phyloP scores from a whole-genome alignment of 805 yeast genomes.

The Myxozyma lipomycoides region DNA sequence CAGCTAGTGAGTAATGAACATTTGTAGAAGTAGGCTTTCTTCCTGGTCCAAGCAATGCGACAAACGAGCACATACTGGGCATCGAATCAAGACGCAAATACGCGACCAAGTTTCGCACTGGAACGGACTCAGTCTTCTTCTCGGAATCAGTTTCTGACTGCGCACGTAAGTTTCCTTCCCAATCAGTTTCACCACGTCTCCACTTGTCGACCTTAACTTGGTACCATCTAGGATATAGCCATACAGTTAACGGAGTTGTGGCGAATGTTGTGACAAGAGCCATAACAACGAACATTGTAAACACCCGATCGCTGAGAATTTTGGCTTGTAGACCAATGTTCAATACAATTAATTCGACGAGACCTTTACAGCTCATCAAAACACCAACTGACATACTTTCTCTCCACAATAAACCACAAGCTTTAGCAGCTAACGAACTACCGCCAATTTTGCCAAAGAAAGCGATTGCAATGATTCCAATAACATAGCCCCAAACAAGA shows the following conservation, averaged over 20 bases:
- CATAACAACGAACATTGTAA: conserved; percentile 80
- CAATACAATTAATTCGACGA: conserved; percentile 24
- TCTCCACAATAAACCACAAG: conserved; percentile 63
- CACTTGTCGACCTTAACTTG: conserved; percentile 5
- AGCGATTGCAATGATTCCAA: conserved; percentile 66
- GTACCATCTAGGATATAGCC: conserved; percentile 49
- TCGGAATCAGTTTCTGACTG: conserved; percentile 1
- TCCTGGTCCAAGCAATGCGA: neutral
- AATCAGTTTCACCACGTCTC: conserved; percentile 3
- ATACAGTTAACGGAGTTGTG: conserved; percentile 71
- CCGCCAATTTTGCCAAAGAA: conserved; percentile 64
- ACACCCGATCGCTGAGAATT: conserved; percentile 60
- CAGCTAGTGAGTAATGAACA: neutral
- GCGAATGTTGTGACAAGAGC: conserved; percentile 71
- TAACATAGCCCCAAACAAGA: conserved; percentile 71
- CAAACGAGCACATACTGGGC: neutral
- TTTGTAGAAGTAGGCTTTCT: neutral
- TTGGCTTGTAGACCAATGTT: conserved; percentile 59
- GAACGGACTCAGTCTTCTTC: neutral
- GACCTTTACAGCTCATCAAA: conserved; percentile 81
- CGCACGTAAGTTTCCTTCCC: neutral
- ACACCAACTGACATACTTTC: conserved; percentile 74
- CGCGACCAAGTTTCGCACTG: neutral
- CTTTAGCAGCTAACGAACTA: conserved; percentile 60
- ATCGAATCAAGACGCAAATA: neutral